These are phyloP conservation scores for Colletotrichum brevisporum DNA, from an alignment of 2,329 filamentous ascomycete species.

Conservation along the genomic window DNA sequence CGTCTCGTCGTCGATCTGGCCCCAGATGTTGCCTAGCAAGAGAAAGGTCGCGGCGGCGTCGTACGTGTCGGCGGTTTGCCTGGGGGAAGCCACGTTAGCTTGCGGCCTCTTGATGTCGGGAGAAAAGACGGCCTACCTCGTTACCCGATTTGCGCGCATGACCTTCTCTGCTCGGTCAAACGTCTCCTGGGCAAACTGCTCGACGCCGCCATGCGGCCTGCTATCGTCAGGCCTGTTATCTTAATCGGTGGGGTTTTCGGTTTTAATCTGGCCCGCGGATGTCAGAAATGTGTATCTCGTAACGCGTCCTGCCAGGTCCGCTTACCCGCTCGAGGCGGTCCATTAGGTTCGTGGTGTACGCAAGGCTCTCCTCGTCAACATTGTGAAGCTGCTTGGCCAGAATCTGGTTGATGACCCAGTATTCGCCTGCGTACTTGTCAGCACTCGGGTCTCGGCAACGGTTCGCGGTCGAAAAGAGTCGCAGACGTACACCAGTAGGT, in stretches of 20 bases:
- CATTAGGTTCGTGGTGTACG: constrained; percentile 88
- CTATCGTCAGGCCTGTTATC: too few relatives aligned
- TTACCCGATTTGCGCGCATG: constrained; percentile 86
- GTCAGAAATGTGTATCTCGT: constrained; percentile 18
- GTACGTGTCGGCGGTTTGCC: constrained; percentile 94
- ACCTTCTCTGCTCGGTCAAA: constrained; percentile 88
- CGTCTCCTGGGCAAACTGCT: constrained; percentile 92
- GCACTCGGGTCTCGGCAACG: neutral
- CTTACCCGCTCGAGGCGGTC: constrained; percentile 87
- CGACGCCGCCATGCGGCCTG: too few relatives aligned
- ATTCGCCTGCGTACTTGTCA: constrained; percentile 73
- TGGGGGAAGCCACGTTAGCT: constrained; percentile 49
- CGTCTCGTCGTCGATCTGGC: constrained; percentile 79
- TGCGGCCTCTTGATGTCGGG: neutral
- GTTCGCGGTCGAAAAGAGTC: neutral
- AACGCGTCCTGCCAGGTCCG: neutral
- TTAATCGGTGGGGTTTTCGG: constrained; percentile 77
- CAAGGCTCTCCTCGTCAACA: constrained; percentile 80
- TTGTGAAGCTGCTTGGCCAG: constrained; percentile 85
- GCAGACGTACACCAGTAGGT: constrained; percentile 89
- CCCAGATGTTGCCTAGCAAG: constrained; percentile 90
- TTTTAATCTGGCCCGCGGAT: constrained; percentile 70
- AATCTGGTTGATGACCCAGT: constrained; percentile 94
- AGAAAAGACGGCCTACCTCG: constrained; percentile 57
- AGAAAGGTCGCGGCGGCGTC: constrained; percentile 94